phyloP scores from a whole-genome alignment of 2,329 filamentous ascomycete genomes.

The Diaporthe destruens region DNA sequence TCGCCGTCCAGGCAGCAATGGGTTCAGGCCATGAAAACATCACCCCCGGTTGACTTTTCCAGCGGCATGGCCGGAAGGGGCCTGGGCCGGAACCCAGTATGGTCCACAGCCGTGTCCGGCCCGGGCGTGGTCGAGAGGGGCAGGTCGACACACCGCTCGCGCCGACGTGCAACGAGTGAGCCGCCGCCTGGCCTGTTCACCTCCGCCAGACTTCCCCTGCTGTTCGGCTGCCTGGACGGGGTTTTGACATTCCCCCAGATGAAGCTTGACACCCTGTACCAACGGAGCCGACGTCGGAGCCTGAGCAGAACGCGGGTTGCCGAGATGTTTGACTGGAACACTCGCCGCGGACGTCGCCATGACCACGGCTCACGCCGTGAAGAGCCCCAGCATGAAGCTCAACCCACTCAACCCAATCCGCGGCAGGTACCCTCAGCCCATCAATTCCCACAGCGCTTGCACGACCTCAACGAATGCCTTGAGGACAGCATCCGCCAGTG shows the following conservation, averaged over 20 bases:
- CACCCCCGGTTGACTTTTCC: constrained; percentile 27
- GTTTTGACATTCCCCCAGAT: constrained; percentile 53
- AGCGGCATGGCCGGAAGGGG: constrained; percentile 30
- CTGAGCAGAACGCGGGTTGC: constrained; percentile 53
- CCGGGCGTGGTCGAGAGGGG: constrained; percentile 19
- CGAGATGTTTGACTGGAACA: constrained; percentile 51
- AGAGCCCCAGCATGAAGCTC: background rate
- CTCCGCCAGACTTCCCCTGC: constrained; percentile 43
- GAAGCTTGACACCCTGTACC: constrained; percentile 49
- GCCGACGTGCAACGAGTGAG: constrained; percentile 36
- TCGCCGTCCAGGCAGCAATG: constrained; percentile 10
- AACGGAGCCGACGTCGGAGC: constrained; percentile 51
- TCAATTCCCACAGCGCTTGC: background rate
- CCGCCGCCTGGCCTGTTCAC: constrained; percentile 42
- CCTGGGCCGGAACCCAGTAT: constrained; percentile 22
- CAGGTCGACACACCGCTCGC: constrained; percentile 9
- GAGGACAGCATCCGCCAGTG: background rate
- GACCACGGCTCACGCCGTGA: background rate
- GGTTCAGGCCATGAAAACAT: background rate
- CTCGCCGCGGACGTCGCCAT: background rate
- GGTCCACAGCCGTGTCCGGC: constrained; percentile 28
- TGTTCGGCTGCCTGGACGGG: constrained; percentile 43
- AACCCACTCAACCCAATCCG: background rate
- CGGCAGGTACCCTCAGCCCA: background rate
- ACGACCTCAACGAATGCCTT: background rate